phyloP scores from a whole-genome alignment of 1,284 basidiomycete species.

The Calocybe gambosa region DNA sequence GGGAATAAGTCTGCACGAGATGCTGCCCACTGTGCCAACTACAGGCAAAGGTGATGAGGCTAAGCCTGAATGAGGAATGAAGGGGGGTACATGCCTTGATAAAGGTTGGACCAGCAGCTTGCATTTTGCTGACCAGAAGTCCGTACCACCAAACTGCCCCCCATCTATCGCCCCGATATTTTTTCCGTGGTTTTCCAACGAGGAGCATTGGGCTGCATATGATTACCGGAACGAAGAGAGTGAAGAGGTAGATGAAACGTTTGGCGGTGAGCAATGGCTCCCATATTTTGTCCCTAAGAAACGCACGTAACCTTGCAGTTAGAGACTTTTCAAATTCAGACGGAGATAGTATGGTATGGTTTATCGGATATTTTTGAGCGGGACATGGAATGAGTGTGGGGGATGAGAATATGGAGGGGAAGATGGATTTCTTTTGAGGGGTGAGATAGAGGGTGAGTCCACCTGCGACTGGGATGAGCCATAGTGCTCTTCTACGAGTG shows the following conservation, averaged over 20 bases:
- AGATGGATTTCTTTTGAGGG: conserved; percentile 33
- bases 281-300: conserved; percentile 55
- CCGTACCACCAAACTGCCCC: conserved; percentile 95
- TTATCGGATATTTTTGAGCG: conserved; percentile 11
- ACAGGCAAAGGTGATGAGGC: conserved; percentile 12
- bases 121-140: conserved; percentile 86
- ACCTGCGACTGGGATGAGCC: conserved; percentile 51
- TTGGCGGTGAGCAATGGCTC: conserved; percentile 83
- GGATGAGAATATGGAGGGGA: conserved; percentile 48
- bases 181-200: conserved; percentile 56
- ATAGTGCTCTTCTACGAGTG: conserved; percentile 35
- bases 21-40: conserved; percentile 98
- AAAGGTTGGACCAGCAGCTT: conserved; percentile 93
- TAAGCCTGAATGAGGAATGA: too few species aligned
- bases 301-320: conserved; percentile 31
- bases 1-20: conserved; percentile 95
- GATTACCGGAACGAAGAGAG: conserved; percentile 87
- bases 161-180: conserved; percentile 67
- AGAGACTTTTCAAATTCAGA: conserved; percentile 51
- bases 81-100: conserved; percentile 69
- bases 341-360: conserved; percentile 51
- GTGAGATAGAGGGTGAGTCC: conserved; percentile 45
- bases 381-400: conserved; percentile 60
- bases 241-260: conserved; percentile 81
- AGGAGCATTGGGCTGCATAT: conserved; percentile 82